phyloP scores from a whole-genome alignment of 2,329 filamentous ascomycete species.

The Sarocladium kiliense region DNA sequence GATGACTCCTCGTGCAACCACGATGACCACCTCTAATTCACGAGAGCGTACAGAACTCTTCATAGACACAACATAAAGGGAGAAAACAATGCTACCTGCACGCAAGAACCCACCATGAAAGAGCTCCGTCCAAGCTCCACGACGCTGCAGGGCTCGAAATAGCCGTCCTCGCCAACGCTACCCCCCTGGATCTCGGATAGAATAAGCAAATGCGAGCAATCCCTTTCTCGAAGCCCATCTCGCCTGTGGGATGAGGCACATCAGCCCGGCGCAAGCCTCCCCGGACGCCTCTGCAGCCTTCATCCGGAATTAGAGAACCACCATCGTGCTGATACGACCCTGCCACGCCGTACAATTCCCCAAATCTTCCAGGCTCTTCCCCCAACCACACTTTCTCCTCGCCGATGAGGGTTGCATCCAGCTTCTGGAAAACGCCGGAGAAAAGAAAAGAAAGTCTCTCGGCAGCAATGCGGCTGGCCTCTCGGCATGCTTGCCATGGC shows the following conservation, averaged over 20 bases:
- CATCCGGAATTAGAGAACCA: background rate
- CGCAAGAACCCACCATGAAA: no score
- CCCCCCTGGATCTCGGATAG: no score
- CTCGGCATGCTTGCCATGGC: constrained; percentile 3
- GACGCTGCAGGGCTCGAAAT: no score
- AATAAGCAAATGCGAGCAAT: background rate
- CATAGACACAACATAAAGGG: no score
- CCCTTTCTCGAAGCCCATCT: background rate
- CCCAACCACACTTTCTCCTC: background rate
- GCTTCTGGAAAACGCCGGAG: background rate
- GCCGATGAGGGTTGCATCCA: background rate
- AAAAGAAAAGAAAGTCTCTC: background rate
- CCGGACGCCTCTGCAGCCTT: background rate
- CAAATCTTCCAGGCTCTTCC: background rate
- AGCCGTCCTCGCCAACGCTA: no score
- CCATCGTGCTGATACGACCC: background rate
- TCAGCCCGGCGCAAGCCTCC: constrained; percentile 2
- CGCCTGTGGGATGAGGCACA: background rate
- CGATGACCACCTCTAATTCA: no score
- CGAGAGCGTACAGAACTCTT: no score
- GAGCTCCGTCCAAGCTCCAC: no score
- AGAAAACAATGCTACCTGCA: no score
- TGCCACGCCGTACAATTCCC: background rate
- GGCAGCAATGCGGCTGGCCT: background rate
- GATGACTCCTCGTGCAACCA: no score